Evolutionary conservation across 306 rosid species (phyloP).

Genomic region (Pyrus bretschneideri): DNA sequence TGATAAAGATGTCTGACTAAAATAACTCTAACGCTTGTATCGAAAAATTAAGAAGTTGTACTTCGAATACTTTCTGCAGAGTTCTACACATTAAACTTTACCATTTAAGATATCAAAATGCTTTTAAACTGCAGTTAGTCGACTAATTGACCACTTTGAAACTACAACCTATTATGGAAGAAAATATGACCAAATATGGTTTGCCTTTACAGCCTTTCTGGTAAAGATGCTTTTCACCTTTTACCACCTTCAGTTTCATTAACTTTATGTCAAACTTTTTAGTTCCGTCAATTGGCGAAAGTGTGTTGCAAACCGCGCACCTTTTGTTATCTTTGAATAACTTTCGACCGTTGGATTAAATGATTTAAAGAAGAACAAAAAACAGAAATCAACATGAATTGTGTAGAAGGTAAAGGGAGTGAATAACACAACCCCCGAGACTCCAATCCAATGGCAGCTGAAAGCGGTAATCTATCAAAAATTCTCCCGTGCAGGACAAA

Average conservation of each 20-base stretch:
- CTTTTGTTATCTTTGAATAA: too few species aligned
- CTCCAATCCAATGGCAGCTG: background rate
- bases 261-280: background rate
- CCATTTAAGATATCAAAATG: background rate
- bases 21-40: too few species aligned
- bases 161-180: background rate
- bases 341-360: fast-evolving
- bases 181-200: background rate
- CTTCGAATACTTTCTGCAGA: background rate
- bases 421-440: too few species aligned
- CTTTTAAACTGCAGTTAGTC: background rate
- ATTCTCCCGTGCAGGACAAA: too few species aligned
- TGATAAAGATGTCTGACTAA: too few species aligned
- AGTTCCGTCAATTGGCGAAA: background rate
- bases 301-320: too few species aligned
- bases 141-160: background rate
- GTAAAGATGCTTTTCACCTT: background rate
- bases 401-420: too few species aligned
- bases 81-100: background rate
- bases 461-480: background rate
- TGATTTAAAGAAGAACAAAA: too few species aligned
- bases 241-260: background rate
- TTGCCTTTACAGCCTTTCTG: background rate
- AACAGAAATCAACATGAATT: too few species aligned
- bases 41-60: background rate